Conservation (phyloP, 2,329 filamentous ascomycete species). For the Xenoacremonium recifei region DNA sequence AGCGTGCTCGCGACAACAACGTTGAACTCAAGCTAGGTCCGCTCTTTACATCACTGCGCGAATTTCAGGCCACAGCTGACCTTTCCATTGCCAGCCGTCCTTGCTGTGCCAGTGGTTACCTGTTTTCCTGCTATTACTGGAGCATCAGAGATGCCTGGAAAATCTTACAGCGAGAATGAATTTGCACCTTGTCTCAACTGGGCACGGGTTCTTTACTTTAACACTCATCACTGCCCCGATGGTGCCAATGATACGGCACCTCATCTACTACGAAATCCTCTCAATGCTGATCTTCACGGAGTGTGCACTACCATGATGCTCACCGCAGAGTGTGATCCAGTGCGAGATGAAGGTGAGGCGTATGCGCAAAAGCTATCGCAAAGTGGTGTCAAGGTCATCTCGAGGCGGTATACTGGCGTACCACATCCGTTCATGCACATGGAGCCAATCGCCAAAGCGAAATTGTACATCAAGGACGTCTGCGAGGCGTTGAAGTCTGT, state of each 20-base stretch:
- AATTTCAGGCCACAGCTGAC: too few relatives aligned
- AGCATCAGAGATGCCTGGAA: background rate
- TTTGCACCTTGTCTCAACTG: conserved; percentile 7
- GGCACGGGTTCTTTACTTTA: conserved; percentile 7
- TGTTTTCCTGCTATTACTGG: background rate
- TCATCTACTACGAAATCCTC: background rate
- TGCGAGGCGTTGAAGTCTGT: background rate
- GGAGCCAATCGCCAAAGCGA: conserved; percentile 4
- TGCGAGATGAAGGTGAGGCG: conserved; percentile 9
- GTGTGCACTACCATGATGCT: conserved; percentile 7
- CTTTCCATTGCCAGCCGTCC: background rate
- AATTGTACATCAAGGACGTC: conserved; percentile 5
- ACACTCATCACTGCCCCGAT: conserved; percentile 1
- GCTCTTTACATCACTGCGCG: too few relatives aligned
- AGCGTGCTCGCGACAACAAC: conserved; percentile 5
- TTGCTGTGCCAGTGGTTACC: background rate
- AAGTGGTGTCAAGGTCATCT: conserved; percentile 1
- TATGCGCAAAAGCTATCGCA: conserved; percentile 4
- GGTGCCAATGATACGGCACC: background rate
- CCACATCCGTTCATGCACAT: conserved; percentile 9
- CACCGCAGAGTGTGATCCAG: conserved; percentile 7
- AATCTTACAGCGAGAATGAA: conserved; percentile 5
- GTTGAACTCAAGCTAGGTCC: conserved; percentile 1
- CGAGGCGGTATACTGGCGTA: conserved; percentile 5
- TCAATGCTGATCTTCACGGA: conserved; percentile 2